Percentiles rank a stretch among this genome's conserved stretches.
These are phyloP conservation scores for Tetrapisispora pingtungensis DNA, from an alignment of 805 yeast species.

Conservation along the genomic window DNA sequence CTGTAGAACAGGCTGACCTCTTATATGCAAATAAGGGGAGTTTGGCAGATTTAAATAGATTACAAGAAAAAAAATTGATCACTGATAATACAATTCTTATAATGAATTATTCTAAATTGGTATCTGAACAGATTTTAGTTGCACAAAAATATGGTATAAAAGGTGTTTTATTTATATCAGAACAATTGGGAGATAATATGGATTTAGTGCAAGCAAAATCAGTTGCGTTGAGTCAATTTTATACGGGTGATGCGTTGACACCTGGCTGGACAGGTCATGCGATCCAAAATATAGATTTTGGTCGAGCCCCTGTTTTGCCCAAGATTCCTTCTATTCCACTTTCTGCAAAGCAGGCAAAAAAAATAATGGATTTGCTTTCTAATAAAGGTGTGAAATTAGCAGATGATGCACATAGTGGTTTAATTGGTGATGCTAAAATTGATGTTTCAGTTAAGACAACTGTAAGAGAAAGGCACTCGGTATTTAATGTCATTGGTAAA, in stretches of 20 bases:
- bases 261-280: slow-evolving; percentile 59
- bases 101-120: slow-evolving; percentile 46
- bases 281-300: slow-evolving; percentile 34
- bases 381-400: slow-evolving; percentile 18
- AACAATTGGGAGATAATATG: slow-evolving; percentile 27
- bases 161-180: slow-evolving; percentile 61
- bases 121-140: slow-evolving; percentile 40
- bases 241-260: slow-evolving; percentile 69
- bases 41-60: slow-evolving; percentile 38
- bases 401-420: slow-evolving; percentile 18
- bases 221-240: slow-evolving; percentile 47
- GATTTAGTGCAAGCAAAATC: slow-evolving; percentile 32
- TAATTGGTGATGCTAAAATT: slow-evolving; percentile 9
- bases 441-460: slow-evolving; percentile 34
- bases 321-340: slow-evolving; percentile 69
- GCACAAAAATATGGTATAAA: slow-evolving; percentile 50
- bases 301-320: slow-evolving; percentile 46
- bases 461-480: slow-evolving; percentile 45
- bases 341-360: slow-evolving; percentile 59
- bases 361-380: slow-evolving; percentile 25
- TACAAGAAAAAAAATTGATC: slow-evolving; percentile 33
- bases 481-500: slow-evolving; percentile 73
- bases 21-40: slow-evolving; percentile 64
- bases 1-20: slow-evolving; percentile 37
- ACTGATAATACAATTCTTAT: slow-evolving; percentile 43